Evolutionary conservation across 495 filamentous ascomycete genomes (phyloP), one percentile per base, ranked within the genome.

Genomic region (Thozetella sp.): DNA sequence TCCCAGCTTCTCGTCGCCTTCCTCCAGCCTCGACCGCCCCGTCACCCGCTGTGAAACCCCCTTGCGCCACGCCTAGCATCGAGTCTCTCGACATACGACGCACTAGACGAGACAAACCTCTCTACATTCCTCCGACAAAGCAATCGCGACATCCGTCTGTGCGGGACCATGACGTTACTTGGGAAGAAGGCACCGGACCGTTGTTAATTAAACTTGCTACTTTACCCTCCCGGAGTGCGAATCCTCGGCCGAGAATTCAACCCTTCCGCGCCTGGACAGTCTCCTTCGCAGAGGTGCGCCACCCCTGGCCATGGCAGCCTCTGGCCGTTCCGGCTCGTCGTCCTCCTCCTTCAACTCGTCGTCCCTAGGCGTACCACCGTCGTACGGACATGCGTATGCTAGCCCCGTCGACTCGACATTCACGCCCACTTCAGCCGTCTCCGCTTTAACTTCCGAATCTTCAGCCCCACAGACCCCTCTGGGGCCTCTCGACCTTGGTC

Each of bases 281-380:
- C 30, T 6, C 15, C 30, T 1, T 23, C 19, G 6, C 53, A 22
- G 25, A 20, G 53, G n/a, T 20, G 19, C 25, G 20, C 19, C 27
- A 25, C 26, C 22, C 40, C 46, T 58, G 19, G 63, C 57, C 58
- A 71, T 69, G 68, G 64, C 68, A 25, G 53, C 65, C 23, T 72
- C 69, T 25, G 63, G 69, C 53, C 59, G 63, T 22, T 69, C 72
- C 26, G 70, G 64, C 22, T 75, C 72, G 13, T 69, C 56, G 43
- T 58, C 70, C 26, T 75, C 72, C 22, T 75, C 72, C 53, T 75
- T 73, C 61, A 65, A 53, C 56, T 73, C 72, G 20, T 74, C 68
- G 9, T 63, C 70, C 9, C 54, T 58, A 55, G 67, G 69, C 13
- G 54, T 53, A 22, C 67, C 69, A 48, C 65, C 69, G 22, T 65